phyloP scores from a whole-genome alignment of 129 eudicot genomes.

The Artemisia annua region DNA sequence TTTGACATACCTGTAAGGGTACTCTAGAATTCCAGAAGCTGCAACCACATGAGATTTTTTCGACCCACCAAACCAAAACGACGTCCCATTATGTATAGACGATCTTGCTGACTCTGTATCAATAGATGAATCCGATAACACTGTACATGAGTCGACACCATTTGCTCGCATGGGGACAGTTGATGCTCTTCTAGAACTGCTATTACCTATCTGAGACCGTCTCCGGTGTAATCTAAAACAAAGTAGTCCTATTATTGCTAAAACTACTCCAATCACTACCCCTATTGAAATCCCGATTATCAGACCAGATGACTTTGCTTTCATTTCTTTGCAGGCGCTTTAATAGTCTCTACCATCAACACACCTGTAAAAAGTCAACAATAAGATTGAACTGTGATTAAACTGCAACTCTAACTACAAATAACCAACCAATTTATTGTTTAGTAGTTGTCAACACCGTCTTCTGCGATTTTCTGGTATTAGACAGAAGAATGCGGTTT shows the following conservation, averaged over 20 bases:
- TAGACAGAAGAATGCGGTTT: not conserved
- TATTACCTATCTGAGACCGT: conserved; percentile 74
- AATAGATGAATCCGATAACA: conserved; percentile 72
- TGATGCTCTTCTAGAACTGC: conserved; percentile 79
- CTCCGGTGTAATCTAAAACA: conserved; percentile 75
- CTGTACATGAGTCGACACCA: conserved; percentile 81
- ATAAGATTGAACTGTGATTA: not conserved
- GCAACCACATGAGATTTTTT: conserved; percentile 65
- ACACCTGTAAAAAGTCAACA: conserved; percentile 6
- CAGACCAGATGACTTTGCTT: conserved; percentile 58
- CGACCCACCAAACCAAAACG: conserved; percentile 63
- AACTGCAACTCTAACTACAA: not conserved
- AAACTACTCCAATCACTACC: conserved; percentile 76
- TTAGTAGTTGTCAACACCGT: not conserved
- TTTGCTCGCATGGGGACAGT: conserved; percentile 72
- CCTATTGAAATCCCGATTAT: conserved; percentile 88
- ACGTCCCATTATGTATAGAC: conserved; percentile 33
- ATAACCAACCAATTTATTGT: not conserved
- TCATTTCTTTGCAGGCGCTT: conserved; percentile 45
- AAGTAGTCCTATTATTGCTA: conserved; percentile 59
- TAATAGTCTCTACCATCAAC: conserved; percentile 30
- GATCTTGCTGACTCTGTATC: conserved; percentile 80
- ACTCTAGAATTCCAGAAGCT: conserved; percentile 90
- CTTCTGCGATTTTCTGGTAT: not conserved
- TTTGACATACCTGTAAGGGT: conserved; percentile 70